phyloP scores from a whole-genome alignment of 208 protist species.

The Trypanosoma cruzi region DNA sequence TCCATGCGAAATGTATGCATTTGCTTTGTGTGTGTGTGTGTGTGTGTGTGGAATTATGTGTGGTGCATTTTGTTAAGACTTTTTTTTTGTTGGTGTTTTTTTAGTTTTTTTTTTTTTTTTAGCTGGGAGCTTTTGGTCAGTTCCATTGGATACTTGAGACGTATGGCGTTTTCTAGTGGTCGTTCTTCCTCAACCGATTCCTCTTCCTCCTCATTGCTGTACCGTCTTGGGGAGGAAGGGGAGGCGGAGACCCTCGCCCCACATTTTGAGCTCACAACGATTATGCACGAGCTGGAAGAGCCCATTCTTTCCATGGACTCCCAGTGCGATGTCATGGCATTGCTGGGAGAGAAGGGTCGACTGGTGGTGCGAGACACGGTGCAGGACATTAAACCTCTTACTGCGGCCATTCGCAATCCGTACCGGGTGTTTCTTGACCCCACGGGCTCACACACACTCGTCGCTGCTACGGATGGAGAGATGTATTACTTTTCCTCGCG shows the following conservation, averaged over 20 bases:
- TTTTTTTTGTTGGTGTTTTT: slow-evolving; percentile 17
- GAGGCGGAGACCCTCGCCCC: slow-evolving; percentile 21
- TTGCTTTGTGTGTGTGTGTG: slow-evolving; percentile 10
- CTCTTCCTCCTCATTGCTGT: background rate
- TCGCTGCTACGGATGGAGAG: slow-evolving; percentile 58
- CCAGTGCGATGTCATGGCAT: slow-evolving; percentile 59
- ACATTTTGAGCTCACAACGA: slow-evolving; percentile 39
- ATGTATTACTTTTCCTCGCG: slow-evolving; percentile 48
- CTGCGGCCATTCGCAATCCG: slow-evolving; percentile 50
- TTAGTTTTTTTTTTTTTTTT: background rate
- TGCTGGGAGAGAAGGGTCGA: slow-evolving; percentile 43
- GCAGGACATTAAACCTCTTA: slow-evolving; percentile 39
- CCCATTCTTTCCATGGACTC: slow-evolving; percentile 51
- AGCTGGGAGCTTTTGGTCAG: background rate
- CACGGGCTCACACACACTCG: slow-evolving; percentile 44
- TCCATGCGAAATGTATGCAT: slow-evolving; percentile 8
- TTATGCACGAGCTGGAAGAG: slow-evolving; percentile 39
- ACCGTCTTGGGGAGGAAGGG: background rate
- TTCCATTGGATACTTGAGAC: too few species aligned
- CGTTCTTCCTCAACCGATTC: slow-evolving; percentile 10
- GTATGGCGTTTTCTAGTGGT: background rate
- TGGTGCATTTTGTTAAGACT: background rate
- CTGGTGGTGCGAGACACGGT: slow-evolving; percentile 53
- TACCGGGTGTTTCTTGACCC: slow-evolving; percentile 78
- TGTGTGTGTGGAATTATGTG: background rate